Conservation (phyloP, 768 basidiomycete species). For the Tulasnella sp. region DNA sequence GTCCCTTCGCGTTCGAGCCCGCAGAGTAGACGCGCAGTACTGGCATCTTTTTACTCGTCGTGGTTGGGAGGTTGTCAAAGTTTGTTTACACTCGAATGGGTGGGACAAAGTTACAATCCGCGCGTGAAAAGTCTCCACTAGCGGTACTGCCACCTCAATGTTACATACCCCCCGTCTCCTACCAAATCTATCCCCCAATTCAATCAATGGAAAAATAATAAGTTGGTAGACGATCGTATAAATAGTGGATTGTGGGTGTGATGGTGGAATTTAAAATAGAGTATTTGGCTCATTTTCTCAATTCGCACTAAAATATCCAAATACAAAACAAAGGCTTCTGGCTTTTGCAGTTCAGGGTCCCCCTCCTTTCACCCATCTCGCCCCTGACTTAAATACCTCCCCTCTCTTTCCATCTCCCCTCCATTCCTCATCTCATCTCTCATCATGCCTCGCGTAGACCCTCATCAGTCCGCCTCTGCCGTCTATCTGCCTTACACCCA, state of each 20-base stretch:
- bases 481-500: background rate
- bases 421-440: too few relatives aligned
- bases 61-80: background rate
- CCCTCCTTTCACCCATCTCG: background rate
- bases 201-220: background rate
- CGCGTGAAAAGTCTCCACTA: background rate
- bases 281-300: background rate
- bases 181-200: background rate
- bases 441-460: background rate
- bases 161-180: too few relatives aligned
- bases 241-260: background rate
- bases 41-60: too few relatives aligned
- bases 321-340: background rate
- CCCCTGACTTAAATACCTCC: background rate
- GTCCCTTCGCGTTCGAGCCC: conserved; percentile 42
- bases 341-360: background rate
- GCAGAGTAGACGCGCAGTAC: background rate
- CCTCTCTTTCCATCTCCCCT: background rate
- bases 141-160: background rate
- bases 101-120: background rate
- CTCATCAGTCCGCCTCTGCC: background rate
- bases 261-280: background rate
- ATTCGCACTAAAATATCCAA: background rate
- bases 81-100: background rate
- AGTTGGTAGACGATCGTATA: background rate